Conservation (phyloP, 305 asterid species). For the Fraxinus platypoda region DNA sequence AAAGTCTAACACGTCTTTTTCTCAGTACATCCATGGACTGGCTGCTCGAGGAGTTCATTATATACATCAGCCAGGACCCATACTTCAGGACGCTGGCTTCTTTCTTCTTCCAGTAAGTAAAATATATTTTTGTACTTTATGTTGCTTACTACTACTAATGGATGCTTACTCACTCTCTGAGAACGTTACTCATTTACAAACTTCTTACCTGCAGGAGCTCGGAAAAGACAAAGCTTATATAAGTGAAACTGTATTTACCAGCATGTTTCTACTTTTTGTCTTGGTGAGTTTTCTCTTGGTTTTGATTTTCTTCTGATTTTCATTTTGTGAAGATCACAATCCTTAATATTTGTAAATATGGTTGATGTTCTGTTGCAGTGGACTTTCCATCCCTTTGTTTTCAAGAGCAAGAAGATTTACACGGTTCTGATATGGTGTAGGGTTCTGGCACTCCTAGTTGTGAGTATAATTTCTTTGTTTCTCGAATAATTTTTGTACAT, state of each 20-base stretch:
- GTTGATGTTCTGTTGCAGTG: constrained; percentile 55
- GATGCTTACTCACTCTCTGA: background rate
- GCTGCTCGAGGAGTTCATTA: constrained; percentile 35
- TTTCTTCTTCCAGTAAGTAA: constrained; percentile 41
- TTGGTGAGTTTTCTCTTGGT: constrained; percentile 48
- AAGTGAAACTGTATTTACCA: constrained; percentile 81
- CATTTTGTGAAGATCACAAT: background rate
- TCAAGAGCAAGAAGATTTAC: constrained; percentile 86
- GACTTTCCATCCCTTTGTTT: constrained; percentile 94
- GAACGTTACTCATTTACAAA: constrained; percentile 23
- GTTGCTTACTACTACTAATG: background rate
- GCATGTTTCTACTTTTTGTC: constrained; percentile 68
- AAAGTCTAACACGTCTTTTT: constrained; percentile 7
- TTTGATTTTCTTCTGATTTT: background rate
- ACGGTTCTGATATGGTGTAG: constrained; percentile 97
- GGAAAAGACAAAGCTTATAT: constrained; percentile 82
- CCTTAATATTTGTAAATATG: constrained; percentile 12
- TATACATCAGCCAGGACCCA: constrained; percentile 31
- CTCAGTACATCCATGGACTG: constrained; percentile 29
- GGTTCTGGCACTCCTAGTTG: constrained; percentile 82
- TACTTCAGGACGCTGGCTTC: constrained; percentile 28
- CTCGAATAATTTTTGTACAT: background rate
- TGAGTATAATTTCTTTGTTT: constrained; percentile 40
- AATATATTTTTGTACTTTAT: background rate
- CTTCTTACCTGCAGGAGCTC: constrained; percentile 60